Base-by-base conservation (phyloP, 306 rosid genomes). In the Quercus bicolor region DNA sequence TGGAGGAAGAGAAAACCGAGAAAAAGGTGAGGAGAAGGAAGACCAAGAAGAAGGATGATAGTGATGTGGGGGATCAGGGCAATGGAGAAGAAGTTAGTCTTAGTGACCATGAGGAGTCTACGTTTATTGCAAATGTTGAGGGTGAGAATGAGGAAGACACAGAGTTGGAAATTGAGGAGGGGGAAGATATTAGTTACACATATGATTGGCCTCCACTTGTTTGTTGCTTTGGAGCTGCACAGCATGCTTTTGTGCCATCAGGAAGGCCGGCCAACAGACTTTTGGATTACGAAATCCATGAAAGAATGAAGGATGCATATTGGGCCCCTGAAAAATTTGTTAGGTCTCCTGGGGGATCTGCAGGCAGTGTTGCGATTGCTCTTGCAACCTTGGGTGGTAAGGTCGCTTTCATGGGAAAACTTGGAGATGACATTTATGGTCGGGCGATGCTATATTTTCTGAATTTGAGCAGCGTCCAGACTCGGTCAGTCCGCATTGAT, bases 161-260 rank as follows among this genome's bases (percentile, higher is more conserved):
- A 23, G 92, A 90, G 37, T 68, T 84, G 26, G 54, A 81, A 78
- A 86, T 83, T 45, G 88, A 86, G 70, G 97, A 82, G 45, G 98
- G 89, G 75, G 98, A 95, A 77, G 97, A 95, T 77, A 84, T 88
- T 73, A 92, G 98, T 68, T 75, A 40, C 68, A 84, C 97, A 12
- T 92, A 92, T 62, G 90, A 92, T 68, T 95, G 98, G 98, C 98
- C 98, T 76, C 98, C 98, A 43, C 98, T 95, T 79, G 96, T 95
- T 52, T 95, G 98, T 81, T 95, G 98, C 89, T 92, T 95, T 62
- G 98, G 98, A 78, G 90, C 98, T 31, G 96, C 90, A 5, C 98
- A 91, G 31, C 94, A 95, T 84, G 90, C 91, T 68, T 95, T 95
- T 76, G 97, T 95, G 87, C 96, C 96, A 69, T 91, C 96, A 0